A percentile compares a stretch with the other conserved stretches of the same genome.
These are phyloP conservation scores for Huntiella bhutanensis DNA, from an alignment of 2,329 filamentous ascomycete genomes.

Conservation along the genomic window DNA sequence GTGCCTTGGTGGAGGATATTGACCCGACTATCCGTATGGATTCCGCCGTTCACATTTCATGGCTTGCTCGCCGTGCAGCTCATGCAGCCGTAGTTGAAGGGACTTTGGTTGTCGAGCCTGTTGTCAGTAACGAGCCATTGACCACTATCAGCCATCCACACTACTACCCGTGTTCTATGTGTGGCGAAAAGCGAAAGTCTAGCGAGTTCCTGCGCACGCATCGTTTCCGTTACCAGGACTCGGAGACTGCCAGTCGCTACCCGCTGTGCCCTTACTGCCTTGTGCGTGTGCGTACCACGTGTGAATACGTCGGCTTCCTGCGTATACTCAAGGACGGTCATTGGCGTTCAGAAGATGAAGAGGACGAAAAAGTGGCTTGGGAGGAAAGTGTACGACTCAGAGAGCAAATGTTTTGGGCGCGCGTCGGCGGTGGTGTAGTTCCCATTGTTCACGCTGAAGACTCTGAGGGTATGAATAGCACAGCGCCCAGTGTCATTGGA, in stretches of 20 bases:
- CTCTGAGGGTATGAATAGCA: constrained; percentile 14
- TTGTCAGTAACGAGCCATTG: constrained; percentile 40
- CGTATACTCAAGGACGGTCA: constrained; percentile 84
- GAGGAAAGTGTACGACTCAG: constrained; percentile 79
- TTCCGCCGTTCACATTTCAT: constrained; percentile 74
- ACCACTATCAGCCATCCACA: constrained; percentile 31
- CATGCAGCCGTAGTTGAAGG: constrained; percentile 69
- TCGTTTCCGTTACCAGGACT: constrained; percentile 76
- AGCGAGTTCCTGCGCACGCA: constrained; percentile 58
- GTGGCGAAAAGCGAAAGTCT: constrained; percentile 63
- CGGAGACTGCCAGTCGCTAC: constrained; percentile 70
- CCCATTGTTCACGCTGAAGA: constrained; percentile 28
- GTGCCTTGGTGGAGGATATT: constrained; percentile 72
- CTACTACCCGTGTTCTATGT: constrained; percentile 60
- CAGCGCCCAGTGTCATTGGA: constrained; percentile 17
- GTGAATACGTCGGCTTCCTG: constrained; percentile 82
- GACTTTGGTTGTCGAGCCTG: constrained; percentile 73
- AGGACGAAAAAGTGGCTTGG: constrained; percentile 78
- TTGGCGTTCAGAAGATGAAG: constrained; percentile 65
- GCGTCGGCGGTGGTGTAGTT: constrained; percentile 78
- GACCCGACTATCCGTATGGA: constrained; percentile 87
- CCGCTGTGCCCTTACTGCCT: constrained; percentile 82
- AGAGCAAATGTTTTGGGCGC: constrained; percentile 94
- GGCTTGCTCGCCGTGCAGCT: constrained; percentile 76
- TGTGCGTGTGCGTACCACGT: constrained; percentile 63